These are phyloP conservation scores for Cucurbita argyrosperma DNA, from an alignment of 306 rosid species.

Conservation along the genomic window DNA sequence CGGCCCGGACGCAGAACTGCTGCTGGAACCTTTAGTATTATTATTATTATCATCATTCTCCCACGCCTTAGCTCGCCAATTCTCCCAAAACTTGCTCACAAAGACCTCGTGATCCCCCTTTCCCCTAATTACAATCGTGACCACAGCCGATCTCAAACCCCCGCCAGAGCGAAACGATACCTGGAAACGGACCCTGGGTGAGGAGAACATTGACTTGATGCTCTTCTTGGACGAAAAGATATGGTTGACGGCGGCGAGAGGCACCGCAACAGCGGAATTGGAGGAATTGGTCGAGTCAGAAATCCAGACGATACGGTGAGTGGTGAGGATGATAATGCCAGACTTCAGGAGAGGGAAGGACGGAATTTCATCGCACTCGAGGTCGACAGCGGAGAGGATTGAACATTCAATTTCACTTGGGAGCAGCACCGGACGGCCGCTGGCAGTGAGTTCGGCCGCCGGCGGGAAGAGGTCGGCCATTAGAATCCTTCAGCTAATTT, in stretches of 20 bases:
- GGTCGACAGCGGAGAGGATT: conserved; percentile 66
- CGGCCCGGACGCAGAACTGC: not conserved
- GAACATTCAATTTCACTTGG: conserved; percentile 61
- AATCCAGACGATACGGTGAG: conserved; percentile 77
- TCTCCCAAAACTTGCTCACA: conserved; percentile 57
- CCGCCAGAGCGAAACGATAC: conserved; percentile 39
- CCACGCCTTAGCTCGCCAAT: conserved; percentile 77
- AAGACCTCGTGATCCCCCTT: conserved; percentile 77
- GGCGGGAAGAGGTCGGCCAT: conserved; percentile 47
- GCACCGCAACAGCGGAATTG: conserved; percentile 19
- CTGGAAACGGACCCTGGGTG: conserved; percentile 81
- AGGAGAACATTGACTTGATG: conserved; percentile 54
- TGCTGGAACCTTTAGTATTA: conserved; percentile 10
- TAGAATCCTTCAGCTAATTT: not conserved
- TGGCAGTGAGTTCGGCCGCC: conserved; percentile 51
- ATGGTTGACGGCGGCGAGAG: conserved; percentile 44
- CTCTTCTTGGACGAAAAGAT: conserved; percentile 61
- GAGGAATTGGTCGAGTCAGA: conserved; percentile 20
- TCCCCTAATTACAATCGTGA: conserved; percentile 58
- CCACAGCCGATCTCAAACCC: conserved; percentile 34
- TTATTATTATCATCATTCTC: conserved; percentile 17
- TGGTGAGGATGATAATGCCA: conserved; percentile 74
- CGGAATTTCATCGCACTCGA: conserved; percentile 53
- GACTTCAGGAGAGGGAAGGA: conserved; percentile 61
- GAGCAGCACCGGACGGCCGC: conserved; percentile 71